Evolutionary conservation across 148 eudicot genomes (phyloP), one percentile per base, ranked within the genome.

Genomic region (Heliosperma pusillum): DNA sequence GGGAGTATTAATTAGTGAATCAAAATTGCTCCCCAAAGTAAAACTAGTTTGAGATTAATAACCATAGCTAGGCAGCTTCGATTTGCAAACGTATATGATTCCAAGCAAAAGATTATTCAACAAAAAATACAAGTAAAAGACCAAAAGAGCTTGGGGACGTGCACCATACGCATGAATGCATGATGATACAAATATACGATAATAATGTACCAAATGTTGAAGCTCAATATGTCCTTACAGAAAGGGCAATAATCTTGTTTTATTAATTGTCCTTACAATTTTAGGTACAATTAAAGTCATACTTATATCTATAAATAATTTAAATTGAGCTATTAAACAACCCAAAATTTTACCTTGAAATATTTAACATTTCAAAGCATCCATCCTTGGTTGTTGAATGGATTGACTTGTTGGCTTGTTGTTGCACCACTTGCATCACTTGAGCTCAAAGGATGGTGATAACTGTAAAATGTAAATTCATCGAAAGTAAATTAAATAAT

Each of bases 281-380:
- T 24, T 61, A 10, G 22, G 15, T 61, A 61, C 65, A 61, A 61
- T 10, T 22, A 4, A 61, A 25, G 65, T 25, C 29, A 61, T 61
- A 25, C 30, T 24, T 25, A 61, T 61, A 24, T 20, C 36, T 33
- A 33, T 33, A 60, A 21, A 10, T 22, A 61, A n/a, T n/a, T 56
- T 61, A 61, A 12, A 2, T 61, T 22, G 29, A 61, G 30, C 65
- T 22, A 22, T 61, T 24, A 10, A 19, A 61, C 29, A 61, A 12
- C 65, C 30, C 30, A 60, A 25, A 10, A 5, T 24, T 60, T 65
- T 44, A n/a, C n/a, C n/a, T n/a, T n/a, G n/a, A n/a, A n/a, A n/a
- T n/a, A n/a, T n/a, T n/a, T n/a, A n/a, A n/a, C n/a, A 21, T 58
- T 69, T 85, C 71, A 87, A 60, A 80, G 88, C 87, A 83, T 87